Base-by-base conservation (phyloP, 805 yeast species). In the Candida qinlingensis region DNA sequence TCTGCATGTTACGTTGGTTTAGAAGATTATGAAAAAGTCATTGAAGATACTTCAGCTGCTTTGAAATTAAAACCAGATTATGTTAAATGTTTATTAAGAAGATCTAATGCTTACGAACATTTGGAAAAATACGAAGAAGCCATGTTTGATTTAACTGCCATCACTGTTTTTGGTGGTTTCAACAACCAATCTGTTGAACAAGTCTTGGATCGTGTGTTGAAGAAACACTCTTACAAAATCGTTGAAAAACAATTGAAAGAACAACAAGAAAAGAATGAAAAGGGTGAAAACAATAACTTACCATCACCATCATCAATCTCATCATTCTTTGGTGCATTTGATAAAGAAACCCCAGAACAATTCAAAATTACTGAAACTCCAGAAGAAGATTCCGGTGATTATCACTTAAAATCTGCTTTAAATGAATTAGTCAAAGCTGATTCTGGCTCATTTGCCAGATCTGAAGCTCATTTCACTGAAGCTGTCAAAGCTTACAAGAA, bases 1-100 rank as follows among this genome's bases (percentile, higher is more conserved):
- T 90, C 98, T 30, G 99, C 99, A 13, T 92, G 97, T 70, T 87
- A 87, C 70, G 86, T 91, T 45, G 88, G 95, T 7, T 73, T 87
- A 56, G 79, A 82, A 54, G 80, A 90, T 53, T 82, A 80, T 64
- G 89, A 87, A 59, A 84, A 89, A 65, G 96, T 91, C 42, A 77
- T 94, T 54, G 87, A 81, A 57, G 97, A 90, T 66, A 86, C 97
- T 49, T 80, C 96, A 25, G 78, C 76, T 52, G 99, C 98, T 30
- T 76, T 94, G 60, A 77, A 81, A 59, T 71, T 92, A 60, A 86
- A 89, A 66, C 96, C 96, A 10, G 92, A 86, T 65, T 92, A 94
- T 71, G 73, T 87, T 61, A 94, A 94, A 73, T 94, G 97, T 68
- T 74, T 90, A 54, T 73, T 88, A 61, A 88, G 99, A 71, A 85